Percentiles rank a stretch among this genome's conserved stretches.
Evolutionary conservation across 2,329 filamentous ascomycete genomes (phyloP).

Genomic region (Trichoderma sp.): DNA sequence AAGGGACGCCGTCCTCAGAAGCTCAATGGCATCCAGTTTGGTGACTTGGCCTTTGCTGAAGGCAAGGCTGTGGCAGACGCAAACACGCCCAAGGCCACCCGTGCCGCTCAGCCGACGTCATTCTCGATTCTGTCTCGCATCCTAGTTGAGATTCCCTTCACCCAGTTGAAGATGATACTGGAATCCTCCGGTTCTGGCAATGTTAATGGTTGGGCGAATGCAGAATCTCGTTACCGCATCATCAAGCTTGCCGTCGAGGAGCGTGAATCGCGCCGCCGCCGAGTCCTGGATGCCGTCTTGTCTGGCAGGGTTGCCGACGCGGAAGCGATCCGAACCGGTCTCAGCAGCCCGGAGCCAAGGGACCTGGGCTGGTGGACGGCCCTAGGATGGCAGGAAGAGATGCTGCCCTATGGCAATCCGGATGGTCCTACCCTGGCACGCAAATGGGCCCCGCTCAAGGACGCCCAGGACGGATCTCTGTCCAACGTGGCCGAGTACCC

Average conservation of each 20-base stretch:
- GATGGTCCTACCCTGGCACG: slow-evolving; percentile 50
- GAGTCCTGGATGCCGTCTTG: slow-evolving; percentile 48
- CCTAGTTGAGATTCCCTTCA: slow-evolving; percentile 70
- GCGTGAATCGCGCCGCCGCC: slow-evolving; percentile 59
- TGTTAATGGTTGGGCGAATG: slow-evolving; percentile 53
- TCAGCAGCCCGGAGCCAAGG: slow-evolving; percentile 44
- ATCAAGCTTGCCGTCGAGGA: slow-evolving; percentile 56
- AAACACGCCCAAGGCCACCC: slow-evolving; percentile 38
- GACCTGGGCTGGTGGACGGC: slow-evolving; percentile 50
- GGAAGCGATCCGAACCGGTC: slow-evolving; percentile 42
- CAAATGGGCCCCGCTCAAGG: slow-evolving; percentile 48
- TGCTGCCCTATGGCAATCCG: slow-evolving; percentile 42
- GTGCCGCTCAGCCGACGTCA: slow-evolving; percentile 39
- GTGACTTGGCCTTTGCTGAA: slow-evolving; percentile 57
- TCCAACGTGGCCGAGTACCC: slow-evolving; percentile 40
- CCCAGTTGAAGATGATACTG: slow-evolving; percentile 65
- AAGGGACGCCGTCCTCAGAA: slow-evolving; percentile 51
- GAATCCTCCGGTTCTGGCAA: slow-evolving; percentile 59
- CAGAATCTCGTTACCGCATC: slow-evolving; percentile 51
- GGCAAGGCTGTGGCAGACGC: slow-evolving; percentile 35
- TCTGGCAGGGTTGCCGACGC: slow-evolving; percentile 42
- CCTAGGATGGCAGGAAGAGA: slow-evolving; percentile 54
- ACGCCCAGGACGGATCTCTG: slow-evolving; percentile 32
- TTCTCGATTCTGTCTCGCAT: slow-evolving; percentile 64
- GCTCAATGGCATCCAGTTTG: slow-evolving; percentile 68